A percentile compares a stretch with the other conserved stretches of the same genome.
Conservation (phyloP, 2,329 filamentous ascomycete species). For the Macroventuria anomochaeta region DNA sequence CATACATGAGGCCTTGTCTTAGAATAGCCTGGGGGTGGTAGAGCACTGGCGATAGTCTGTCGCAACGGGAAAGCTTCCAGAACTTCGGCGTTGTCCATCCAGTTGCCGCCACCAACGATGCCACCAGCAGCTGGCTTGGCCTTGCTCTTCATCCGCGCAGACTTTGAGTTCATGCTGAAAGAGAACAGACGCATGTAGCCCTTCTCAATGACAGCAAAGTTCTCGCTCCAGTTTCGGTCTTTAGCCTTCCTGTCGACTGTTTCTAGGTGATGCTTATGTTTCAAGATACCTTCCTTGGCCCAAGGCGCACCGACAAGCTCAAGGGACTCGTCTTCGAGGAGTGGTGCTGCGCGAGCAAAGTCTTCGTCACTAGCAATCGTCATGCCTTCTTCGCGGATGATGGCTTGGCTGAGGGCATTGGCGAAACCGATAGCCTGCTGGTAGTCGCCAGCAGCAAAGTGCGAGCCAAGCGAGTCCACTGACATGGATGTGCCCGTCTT, state of each 20-base stretch:
- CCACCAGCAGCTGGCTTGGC: slow-evolving; percentile 63
- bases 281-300: slow-evolving; percentile 95
- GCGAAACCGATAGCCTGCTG: slow-evolving; percentile 98
- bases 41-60: slow-evolving; percentile 87
- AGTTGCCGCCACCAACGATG: slow-evolving; percentile 92
- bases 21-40: slow-evolving; percentile 92
- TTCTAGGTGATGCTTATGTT: slow-evolving; percentile 96
- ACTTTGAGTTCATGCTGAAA: slow-evolving; percentile 80
- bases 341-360: slow-evolving; percentile 64
- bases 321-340: slow-evolving; percentile 91
- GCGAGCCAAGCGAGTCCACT: slow-evolving; percentile 85
- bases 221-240: slow-evolving; percentile 92
- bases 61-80: slow-evolving; percentile 86
- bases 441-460: slow-evolving; percentile 78
- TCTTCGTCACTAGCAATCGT: slow-evolving; percentile 63
- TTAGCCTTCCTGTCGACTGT: slow-evolving; percentile 89
- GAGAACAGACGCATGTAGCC: slow-evolving; percentile 94
- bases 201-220: slow-evolving; percentile 95
- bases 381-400: slow-evolving; percentile 84
- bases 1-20: slow-evolving; percentile 90
- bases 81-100: slow-evolving; percentile 94
- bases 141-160: slow-evolving; percentile 70
- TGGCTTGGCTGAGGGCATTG: slow-evolving; percentile 93
- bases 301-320: slow-evolving; percentile 94
- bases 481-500: slow-evolving; percentile 92